Base-by-base conservation (phyloP, 1,284 basidiomycete genomes). In the Sporisorium iseilematis-ciliati region DNA sequence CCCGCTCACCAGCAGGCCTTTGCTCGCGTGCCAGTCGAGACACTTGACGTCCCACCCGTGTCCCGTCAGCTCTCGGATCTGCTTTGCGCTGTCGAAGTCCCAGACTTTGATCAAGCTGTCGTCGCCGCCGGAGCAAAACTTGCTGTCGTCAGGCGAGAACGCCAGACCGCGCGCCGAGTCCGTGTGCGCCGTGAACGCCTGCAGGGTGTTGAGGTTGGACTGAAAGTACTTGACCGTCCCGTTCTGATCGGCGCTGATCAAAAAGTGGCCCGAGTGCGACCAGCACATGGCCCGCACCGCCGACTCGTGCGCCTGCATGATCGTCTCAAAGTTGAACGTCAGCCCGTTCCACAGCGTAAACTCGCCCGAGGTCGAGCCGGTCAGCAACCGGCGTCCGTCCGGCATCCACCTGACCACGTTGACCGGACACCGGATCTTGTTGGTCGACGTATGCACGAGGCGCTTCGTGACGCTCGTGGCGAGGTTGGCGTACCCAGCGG, bases 1-100 rank as follows among this genome's bases (percentile, higher is more conserved):
- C 26, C 97, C 96, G 1, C 93, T 94, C 2, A 93, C 94, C 20
- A 99, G 89, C 7, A 99, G 88, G 3, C 96, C 95, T 86, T 98
- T 97, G 3, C 91, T 94, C 4, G 94, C 93, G 86, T 99, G 96
- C 96, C 96, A 99, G 87, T 97, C 93, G 2, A 98, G 93, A 79
- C 95, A 97, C 84, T 96, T 93, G 29, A 98, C 96, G 82, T 99
- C 96, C 95, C 96, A 99, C 2, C 95, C 95, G 82, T 99, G 96
- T 10, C 95, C 95, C 51, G 91, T 92, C 71, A 98, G 87, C 7
- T 91, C 91, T 65, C 91, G 29, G 12, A 69, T 69, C 58, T 65
- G 62, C 25, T 66, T 89, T 67, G 92, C 93, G 79, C 93, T 92
- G 77, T 96, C 92, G 85, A 98, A 99, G 23, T 91, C 91, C 96